A percentile compares a stretch with the other conserved stretches of the same genome.
These are phyloP conservation scores for Moricandia moricandioides DNA, from an alignment of 345 rosid species.

Conservation along the genomic window DNA sequence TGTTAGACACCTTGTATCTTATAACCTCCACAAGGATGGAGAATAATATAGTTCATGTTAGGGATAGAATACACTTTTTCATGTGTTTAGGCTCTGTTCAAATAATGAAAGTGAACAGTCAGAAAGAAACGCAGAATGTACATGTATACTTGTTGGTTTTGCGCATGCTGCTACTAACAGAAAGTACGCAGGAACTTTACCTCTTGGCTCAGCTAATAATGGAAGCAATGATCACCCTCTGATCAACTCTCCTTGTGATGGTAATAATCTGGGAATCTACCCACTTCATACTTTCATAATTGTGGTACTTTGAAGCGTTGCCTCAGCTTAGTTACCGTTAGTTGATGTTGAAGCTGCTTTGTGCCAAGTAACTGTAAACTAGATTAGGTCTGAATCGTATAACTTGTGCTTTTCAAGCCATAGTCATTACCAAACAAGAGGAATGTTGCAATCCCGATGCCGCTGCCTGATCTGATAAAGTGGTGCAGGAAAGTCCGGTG, in stretches of 20 bases:
- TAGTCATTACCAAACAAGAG: neutral
- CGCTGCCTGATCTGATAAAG: neutral
- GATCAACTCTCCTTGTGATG: constrained; percentile 21
- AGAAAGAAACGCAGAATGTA: neutral
- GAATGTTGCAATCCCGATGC: neutral
- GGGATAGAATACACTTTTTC: neutral
- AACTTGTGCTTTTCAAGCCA: constrained; percentile 5
- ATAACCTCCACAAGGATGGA: neutral
- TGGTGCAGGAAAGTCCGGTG: constrained; percentile 31
- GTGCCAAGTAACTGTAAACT: neutral
- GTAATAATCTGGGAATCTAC: constrained; percentile 7
- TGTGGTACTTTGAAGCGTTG: neutral
- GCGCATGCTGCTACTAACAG: constrained; percentile 8
- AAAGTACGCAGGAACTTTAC: constrained; percentile 24
- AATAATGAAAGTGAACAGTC: neutral
- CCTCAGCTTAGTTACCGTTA: neutral
- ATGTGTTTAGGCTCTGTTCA: neutral
- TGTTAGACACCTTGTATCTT: neutral
- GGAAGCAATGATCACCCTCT: constrained; percentile 4
- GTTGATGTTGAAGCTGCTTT: neutral
- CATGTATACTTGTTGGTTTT: neutral
- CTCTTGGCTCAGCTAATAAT: constrained; percentile 19
- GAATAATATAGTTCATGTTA: neutral
- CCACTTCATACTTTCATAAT: neutral
- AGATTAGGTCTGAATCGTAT: neutral